These are phyloP conservation scores for Candida schatavii DNA, from an alignment of 805 yeast species.

Conservation along the genomic window DNA sequence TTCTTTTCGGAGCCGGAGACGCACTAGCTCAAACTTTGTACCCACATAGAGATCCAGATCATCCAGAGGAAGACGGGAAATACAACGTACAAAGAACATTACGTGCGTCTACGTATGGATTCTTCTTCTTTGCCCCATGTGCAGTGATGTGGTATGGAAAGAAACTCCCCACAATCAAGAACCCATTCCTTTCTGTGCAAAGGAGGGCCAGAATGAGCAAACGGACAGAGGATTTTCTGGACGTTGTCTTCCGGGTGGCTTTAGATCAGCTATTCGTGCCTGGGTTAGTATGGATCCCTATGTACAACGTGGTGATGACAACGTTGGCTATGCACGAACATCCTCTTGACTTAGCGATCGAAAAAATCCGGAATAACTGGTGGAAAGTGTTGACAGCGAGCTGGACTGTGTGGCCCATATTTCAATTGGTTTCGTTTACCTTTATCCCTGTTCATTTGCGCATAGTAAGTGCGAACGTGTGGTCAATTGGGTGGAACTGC, in stretches of 20 bases:
- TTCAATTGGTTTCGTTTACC: constrained; percentile 36
- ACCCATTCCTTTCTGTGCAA: constrained; percentile 28
- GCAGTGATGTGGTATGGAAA: constrained; percentile 39
- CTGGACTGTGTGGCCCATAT: constrained; percentile 44
- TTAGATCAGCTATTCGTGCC: constrained; percentile 39
- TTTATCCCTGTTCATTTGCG: constrained; percentile 39
- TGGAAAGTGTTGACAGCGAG: constrained; percentile 38
- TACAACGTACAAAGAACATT: constrained; percentile 29
- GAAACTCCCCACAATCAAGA: constrained; percentile 32
- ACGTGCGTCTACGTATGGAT: constrained; percentile 38
- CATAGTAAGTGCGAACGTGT: constrained; percentile 33
- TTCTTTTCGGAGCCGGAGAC: constrained; percentile 43
- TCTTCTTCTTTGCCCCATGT: constrained; percentile 37
- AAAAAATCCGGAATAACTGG: constrained; percentile 37
- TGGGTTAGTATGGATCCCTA: constrained; percentile 39
- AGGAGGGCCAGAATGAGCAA: constrained; percentile 12
- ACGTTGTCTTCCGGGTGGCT: constrained; percentile 23
- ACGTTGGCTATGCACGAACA: constrained; percentile 33
- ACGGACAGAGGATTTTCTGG: constrained; percentile 14
- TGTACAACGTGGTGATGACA: constrained; percentile 40
- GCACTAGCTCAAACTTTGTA: constrained; percentile 38
- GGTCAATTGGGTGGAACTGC: constrained; percentile 44
- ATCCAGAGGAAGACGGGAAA: constrained; percentile 11
- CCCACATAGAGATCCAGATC: constrained; percentile 26
- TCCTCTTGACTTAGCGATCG: constrained; percentile 29